Evolutionary conservation across 2,329 filamentous ascomycete species (phyloP).

Genomic region (Aspergillus nomiae): DNA sequence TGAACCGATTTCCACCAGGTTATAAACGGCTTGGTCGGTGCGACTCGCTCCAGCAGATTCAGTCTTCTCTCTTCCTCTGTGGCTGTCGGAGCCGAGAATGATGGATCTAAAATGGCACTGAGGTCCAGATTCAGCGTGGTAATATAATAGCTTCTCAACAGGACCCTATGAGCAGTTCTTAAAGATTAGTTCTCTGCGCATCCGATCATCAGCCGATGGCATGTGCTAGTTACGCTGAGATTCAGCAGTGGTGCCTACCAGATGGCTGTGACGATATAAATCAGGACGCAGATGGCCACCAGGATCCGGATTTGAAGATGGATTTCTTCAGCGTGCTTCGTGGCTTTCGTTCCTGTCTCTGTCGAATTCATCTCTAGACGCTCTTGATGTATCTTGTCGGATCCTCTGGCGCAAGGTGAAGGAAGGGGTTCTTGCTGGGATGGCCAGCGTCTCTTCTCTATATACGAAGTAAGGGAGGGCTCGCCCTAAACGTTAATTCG

Average conservation of each 20-base stretch:
- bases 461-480: neutral
- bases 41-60: neutral
- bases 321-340: neutral
- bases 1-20: neutral
- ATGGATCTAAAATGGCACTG: neutral
- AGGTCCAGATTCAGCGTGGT: neutral
- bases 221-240: neutral
- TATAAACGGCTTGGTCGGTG: neutral
- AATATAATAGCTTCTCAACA: neutral
- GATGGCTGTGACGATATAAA: neutral
- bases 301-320: neutral
- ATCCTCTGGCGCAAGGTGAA: neutral
- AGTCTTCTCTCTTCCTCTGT: neutral
- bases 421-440: neutral
- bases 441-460: neutral
- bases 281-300: neutral
- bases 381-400: neutral
- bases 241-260: neutral
- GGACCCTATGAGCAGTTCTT: neutral
- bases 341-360: neutral
- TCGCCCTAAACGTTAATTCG: neutral
- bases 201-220: neutral
- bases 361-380: neutral
- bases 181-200: neutral
- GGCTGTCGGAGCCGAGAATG: neutral